Percentiles rank a stretch among this genome's conserved stretches.
Evolutionary conservation across 805 yeast genomes (phyloP).

Genomic region (Saturnispora dispora): DNA sequence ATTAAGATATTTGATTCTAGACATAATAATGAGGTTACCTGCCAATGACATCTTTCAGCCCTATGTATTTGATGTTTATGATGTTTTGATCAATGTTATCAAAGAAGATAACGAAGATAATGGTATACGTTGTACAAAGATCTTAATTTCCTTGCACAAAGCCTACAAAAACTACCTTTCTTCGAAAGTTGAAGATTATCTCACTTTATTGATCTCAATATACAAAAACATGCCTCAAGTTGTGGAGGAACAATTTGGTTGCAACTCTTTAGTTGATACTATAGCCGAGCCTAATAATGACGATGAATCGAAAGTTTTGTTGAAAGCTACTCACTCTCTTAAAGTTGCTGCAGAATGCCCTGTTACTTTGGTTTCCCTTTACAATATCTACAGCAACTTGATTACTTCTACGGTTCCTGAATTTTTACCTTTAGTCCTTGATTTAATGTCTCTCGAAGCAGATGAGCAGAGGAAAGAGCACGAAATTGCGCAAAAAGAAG

Average conservation of each 20-base stretch:
- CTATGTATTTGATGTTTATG: conserved; percentile 52
- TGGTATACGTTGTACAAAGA: conserved; percentile 84
- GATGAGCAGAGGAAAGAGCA: conserved; percentile 69
- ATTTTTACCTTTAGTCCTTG: conserved; percentile 76
- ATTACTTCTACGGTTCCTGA: conserved; percentile 61
- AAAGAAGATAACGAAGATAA: conserved; percentile 88
- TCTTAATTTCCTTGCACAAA: conserved; percentile 77
- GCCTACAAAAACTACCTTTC: conserved; percentile 61
- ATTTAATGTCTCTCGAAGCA: conserved; percentile 67
- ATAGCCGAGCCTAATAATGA: conserved; percentile 7
- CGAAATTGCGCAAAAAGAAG: conserved; percentile 43
- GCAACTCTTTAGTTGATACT: conserved; percentile 6
- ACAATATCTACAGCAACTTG: conserved; percentile 74
- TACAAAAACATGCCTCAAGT: conserved; percentile 73
- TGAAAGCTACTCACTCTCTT: conserved; percentile 70
- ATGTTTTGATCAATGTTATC: conserved; percentile 48
- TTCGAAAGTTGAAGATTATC: conserved; percentile 70
- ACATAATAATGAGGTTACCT: conserved; percentile 71
- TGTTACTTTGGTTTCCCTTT: conserved; percentile 86
- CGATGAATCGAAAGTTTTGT: conserved; percentile 43
- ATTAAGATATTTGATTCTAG: conserved; percentile 66
- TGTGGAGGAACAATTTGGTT: conserved; percentile 59
- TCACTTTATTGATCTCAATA: conserved; percentile 63
- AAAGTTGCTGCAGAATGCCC: conserved; percentile 95
- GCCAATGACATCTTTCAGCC: conserved; percentile 76